These are phyloP conservation scores for Akanthomyces uredinophilus DNA, from an alignment of 2,329 filamentous ascomycete species.

Conservation along the genomic window DNA sequence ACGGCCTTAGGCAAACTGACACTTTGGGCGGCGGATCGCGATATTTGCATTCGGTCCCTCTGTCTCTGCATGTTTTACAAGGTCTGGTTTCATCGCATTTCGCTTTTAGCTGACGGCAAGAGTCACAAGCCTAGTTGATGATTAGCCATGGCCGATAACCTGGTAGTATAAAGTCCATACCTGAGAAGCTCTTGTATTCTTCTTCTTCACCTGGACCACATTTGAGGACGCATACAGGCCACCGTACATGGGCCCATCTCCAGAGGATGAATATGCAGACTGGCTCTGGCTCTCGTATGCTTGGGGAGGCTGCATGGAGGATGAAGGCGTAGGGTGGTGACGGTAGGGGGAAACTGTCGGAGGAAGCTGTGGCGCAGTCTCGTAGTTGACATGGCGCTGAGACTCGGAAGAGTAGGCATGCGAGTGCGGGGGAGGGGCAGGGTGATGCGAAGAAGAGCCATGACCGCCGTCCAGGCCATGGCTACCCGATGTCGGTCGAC, in stretches of 20 bases:
- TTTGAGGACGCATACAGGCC: slow-evolving; percentile 36
- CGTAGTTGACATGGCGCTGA: slow-evolving; percentile 50
- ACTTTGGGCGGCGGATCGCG: slow-evolving; percentile 88
- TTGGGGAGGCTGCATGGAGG: slow-evolving; percentile 34
- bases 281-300: slow-evolving; percentile 34
- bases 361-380: slow-evolving; percentile 41
- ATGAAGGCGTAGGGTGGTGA: slow-evolving; percentile 35
- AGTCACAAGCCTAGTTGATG: slow-evolving; percentile 73
- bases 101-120: slow-evolving; percentile 79
- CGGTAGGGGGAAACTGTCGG: slow-evolving; percentile 41
- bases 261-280: slow-evolving; percentile 27
- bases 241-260: slow-evolving; percentile 31
- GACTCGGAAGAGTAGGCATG: slow-evolving; percentile 38
- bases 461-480: slow-evolving; percentile 33
- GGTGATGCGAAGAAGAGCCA: slow-evolving; percentile 25
- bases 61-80: slow-evolving; percentile 83
- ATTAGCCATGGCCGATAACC: neutral
- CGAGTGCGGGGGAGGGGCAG: slow-evolving; percentile 26
- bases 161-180: slow-evolving; percentile 30
- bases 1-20: slow-evolving; percentile 45
- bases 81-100: slow-evolving; percentile 87
- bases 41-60: slow-evolving; percentile 78
- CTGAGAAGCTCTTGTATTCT: slow-evolving; percentile 62
- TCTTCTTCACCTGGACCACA: slow-evolving; percentile 46
- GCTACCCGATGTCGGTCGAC: slow-evolving; percentile 49